phyloP scores from a whole-genome alignment of 768 basidiomycete species.

The Mycena amicta region DNA sequence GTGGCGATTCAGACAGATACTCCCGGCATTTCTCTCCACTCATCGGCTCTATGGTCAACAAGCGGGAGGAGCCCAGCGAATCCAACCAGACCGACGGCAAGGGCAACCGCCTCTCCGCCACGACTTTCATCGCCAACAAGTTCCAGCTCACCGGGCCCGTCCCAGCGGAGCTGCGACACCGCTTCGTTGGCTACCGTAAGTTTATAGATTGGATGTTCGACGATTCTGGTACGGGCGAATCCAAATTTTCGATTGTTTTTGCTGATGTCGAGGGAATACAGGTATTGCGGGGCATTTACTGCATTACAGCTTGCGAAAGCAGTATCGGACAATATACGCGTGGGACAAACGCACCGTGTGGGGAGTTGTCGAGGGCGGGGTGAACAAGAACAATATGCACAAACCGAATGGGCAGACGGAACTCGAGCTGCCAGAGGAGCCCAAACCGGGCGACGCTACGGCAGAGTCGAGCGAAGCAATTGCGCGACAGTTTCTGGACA shows the following conservation, averaged over 20 bases:
- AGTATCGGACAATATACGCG: conserved; percentile 42
- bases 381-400: background rate
- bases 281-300: conserved; percentile 42
- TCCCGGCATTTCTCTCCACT: conserved; percentile 45
- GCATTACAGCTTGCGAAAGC: conserved; percentile 40
- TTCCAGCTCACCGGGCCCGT: conserved; percentile 48
- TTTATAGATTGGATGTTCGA: conserved; percentile 47
- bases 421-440: conserved; percentile 8
- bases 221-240: conserved; percentile 18
- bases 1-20: conserved; percentile 30
- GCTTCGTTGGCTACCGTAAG: conserved; percentile 40
- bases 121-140: conserved; percentile 47
- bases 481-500: conserved; percentile 41
- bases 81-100: conserved; percentile 15
- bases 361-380: conserved; percentile 31
- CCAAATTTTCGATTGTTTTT: background rate
- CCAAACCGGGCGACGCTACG: conserved; percentile 1
- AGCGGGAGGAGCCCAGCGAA: conserved; percentile 18
- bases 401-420: conserved; percentile 16
- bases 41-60: conserved; percentile 37
- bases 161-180: conserved; percentile 37
- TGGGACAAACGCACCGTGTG: conserved; percentile 40
- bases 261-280: background rate
- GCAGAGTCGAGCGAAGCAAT: conserved; percentile 24
- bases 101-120: conserved; percentile 21